Conservation (phyloP, 1,284 basidiomycete genomes). For the Porogramme epimiltina region DNA sequence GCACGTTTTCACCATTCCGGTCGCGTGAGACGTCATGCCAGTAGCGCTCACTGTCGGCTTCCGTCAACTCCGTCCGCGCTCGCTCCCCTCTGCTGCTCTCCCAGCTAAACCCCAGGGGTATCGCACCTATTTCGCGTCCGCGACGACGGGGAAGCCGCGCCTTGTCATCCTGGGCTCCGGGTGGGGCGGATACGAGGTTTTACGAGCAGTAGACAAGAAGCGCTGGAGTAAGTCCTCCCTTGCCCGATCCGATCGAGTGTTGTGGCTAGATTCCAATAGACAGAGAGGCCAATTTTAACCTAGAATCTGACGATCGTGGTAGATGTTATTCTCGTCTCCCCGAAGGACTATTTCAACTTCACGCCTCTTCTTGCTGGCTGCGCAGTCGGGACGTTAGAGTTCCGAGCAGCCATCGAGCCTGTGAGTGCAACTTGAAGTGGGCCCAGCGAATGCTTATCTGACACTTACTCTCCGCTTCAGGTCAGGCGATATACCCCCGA, state of each 20-base stretch:
- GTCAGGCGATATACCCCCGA: constrained; percentile 57
- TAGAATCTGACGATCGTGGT: too few relatives aligned
- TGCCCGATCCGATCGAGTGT: too few relatives aligned
- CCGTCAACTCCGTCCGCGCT: neutral
- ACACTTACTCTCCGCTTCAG: constrained; percentile 30
- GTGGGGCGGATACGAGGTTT: constrained; percentile 82
- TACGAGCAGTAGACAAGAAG: constrained; percentile 66
- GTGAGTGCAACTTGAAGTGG: constrained; percentile 41
- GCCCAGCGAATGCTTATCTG: neutral
- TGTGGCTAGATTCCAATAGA: too few relatives aligned
- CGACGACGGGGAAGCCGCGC: constrained; percentile 47
- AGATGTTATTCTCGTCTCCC: constrained; percentile 76
- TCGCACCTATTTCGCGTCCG: constrained; percentile 29
- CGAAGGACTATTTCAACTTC: constrained; percentile 82
- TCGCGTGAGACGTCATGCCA: neutral
- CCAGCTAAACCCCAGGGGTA: neutral
- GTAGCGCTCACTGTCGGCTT: neutral
- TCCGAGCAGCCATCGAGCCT: constrained; percentile 79
- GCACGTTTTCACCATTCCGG: too few relatives aligned
- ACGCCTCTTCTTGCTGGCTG: constrained; percentile 79
- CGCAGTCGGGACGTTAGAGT: constrained; percentile 83
- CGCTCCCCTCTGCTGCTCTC: neutral
- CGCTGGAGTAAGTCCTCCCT: constrained; percentile 56
- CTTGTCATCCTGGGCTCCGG: constrained; percentile 85
- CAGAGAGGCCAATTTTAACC: too few relatives aligned